Evolutionary conservation across 371 early-diverging fungal species (phyloP), one percentile per base, ranked within the genome.

Genomic region (Syncephalastrum sp.): DNA sequence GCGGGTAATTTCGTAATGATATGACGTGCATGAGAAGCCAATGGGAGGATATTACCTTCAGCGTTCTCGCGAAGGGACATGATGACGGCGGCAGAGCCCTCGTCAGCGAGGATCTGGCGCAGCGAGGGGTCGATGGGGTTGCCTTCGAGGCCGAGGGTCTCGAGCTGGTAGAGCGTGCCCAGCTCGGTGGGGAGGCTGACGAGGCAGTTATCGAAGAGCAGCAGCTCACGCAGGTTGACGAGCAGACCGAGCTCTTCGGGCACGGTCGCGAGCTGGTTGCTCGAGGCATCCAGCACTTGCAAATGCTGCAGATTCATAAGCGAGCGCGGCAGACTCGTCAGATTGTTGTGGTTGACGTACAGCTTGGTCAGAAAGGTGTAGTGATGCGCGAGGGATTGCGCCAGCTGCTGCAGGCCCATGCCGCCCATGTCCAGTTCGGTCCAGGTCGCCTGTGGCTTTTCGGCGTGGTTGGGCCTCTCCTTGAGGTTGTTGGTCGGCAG

Each of bases 111-210:
- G 41, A 97, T 61, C 2, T 79, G 77, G 59, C 85, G 83, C 27
- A 97, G 72, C 17, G 93, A 92, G 24, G 95, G 92, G 49, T 91
- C 76, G 50, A 99, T 65, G 3, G 99, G 99, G 75, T 99, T 99
- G 16, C 99, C 99, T 67, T 99, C 96, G 23, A 99, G 61, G 3
- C 99, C 97, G 33, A 99, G 76, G 1, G 81, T 87, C 57, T 98
- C 96, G 50, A 99, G 72, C 64, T 94, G 93, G 67, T 89, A 97
- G 46, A 99, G 77, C 10, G 87, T 87, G 6, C 99, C 99, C 47
- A 99, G 74, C 74, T 98, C 99, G 48, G 80, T 75, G 7, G 99
- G 99, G 48, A 99, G 63, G 15, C 82, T 86, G 8, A 89, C 78
- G 25, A 99, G 72, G 53, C 87, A 81, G 67, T 99, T 99, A 74